Base-by-base conservation (phyloP, 163 green algal genomes). In the Trebouxiophyceae sp. region DNA sequence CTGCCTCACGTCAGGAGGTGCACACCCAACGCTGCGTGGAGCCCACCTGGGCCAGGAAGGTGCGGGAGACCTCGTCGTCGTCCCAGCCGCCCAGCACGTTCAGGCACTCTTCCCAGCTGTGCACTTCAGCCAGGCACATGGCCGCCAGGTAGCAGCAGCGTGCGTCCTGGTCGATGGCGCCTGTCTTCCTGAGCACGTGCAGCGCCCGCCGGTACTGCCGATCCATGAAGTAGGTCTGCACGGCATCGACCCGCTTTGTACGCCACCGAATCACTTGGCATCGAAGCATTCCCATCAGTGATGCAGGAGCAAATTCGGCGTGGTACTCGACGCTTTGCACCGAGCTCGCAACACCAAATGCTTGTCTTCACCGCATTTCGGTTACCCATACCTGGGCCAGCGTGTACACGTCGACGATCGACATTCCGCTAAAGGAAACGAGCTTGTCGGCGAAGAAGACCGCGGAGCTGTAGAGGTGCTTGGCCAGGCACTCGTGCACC, bases 381-480 rank as follows among this genome's bases (percentile, higher is more conserved):
- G n/a, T n/a, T n/a, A n/a, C n/a, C n/a, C n/a, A n/a, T 28, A 89
- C 86, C 75, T 96, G 83, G 0, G 85, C 86, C 0, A 97, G 75
- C 5, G 89, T 74, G 57, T 91, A 96, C 0, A 95, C 77, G 50
- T 97, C 91, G 8, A 66, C 80, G 3, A 82, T 74, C 0, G 68
- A 68, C 26, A 72, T 63, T 7, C 70, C 71, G 20, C 79, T 85
- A 3, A 98, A 63, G 1, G 80, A 87, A 1, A 91, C 80, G 6
- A 97, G 79, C 77, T 98, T 98, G 65, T 98, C 93, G 0, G 91
- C 93, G 54, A 91, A 97, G 65, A 98, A 98, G 1, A 88, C 80
- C 0, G 92, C 93, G 0, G 86, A 89, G 1, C 77, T 66, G 62
- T 95, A 89, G 47, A 96, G 68, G 69, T 96, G 90, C 73, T 97